Conservation (phyloP, 139 green algal genomes). For the Coccomyxa sp. region DNA sequence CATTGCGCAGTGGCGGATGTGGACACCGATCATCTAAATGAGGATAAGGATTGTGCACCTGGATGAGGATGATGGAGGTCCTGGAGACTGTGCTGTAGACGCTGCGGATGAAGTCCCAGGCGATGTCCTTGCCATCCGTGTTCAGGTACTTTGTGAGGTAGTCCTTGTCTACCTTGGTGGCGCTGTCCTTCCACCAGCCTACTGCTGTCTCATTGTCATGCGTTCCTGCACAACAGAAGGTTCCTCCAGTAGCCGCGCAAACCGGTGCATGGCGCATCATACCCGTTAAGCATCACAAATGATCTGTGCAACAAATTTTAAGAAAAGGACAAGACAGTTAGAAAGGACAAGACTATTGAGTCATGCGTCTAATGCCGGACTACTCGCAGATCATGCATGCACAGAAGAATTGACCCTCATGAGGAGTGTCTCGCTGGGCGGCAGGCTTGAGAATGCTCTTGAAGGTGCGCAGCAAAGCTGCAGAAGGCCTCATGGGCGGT, state of each 20-base stretch:
- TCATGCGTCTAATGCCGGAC: no score
- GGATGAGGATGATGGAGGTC: constrained; percentile 80
- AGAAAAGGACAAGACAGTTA: no score
- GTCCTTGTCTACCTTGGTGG: constrained; percentile 41
- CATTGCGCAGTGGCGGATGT: no score
- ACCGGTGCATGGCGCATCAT: no score
- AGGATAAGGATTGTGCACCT: constrained; percentile 42
- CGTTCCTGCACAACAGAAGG: constrained; percentile 73
- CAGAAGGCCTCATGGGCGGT: background rate
- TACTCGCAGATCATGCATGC: no score
- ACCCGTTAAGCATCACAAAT: no score
- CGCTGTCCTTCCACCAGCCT: constrained; percentile 72
- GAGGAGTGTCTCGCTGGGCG: no score
- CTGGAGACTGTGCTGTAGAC: constrained; percentile 63
- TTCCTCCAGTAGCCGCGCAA: no score
- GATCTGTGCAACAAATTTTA: no score
- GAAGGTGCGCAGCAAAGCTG: background rate
- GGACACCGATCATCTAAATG: no score
- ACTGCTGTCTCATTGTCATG: constrained; percentile 97
- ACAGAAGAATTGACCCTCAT: no score
- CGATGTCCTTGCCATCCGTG: constrained; percentile 60
- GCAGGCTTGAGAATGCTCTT: background rate
- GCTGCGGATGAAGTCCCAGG: constrained; percentile 77
- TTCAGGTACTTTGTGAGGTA: constrained; percentile 72
- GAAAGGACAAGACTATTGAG: no score